These are phyloP conservation scores for Harrya chromipes DNA, from an alignment of 768 basidiomycete genomes.

Conservation along the genomic window DNA sequence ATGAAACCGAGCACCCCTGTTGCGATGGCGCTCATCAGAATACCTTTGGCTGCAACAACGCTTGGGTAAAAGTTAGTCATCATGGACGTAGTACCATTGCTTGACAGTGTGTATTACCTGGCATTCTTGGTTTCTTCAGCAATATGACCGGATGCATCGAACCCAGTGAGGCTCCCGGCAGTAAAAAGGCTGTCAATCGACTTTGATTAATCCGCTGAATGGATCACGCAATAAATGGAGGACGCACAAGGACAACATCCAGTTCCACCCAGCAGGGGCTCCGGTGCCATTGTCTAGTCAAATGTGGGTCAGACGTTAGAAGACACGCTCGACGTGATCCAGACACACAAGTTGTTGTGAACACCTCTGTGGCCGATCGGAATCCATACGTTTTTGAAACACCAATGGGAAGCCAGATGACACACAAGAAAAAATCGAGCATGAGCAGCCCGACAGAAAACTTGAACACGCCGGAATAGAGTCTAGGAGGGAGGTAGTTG, in stretches of 20 bases:
- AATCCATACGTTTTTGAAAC: conserved; percentile 90
- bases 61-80: conserved; percentile 33
- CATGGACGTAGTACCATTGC: background rate
- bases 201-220: background rate
- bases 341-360: conserved; percentile 70
- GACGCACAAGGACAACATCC: conserved; percentile 80
- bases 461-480: conserved; percentile 76
- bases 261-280: conserved; percentile 86
- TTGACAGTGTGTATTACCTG: conserved; percentile 34
- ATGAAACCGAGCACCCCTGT: conserved; percentile 79
- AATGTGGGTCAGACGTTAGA: background rate
- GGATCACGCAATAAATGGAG: background rate
- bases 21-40: conserved; percentile 71
- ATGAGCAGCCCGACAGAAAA: conserved; percentile 72
- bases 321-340: conserved; percentile 26
- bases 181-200: conserved; percentile 78
- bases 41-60: conserved; percentile 77
- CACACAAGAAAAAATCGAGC: conserved; percentile 82
- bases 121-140: conserved; percentile 89
- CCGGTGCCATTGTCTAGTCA: conserved; percentile 81
- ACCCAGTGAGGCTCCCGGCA: conserved; percentile 85
- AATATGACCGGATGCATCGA: conserved; percentile 86
- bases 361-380: conserved; percentile 77
- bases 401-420: conserved; percentile 92
- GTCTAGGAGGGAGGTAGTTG: conserved; percentile 79